Evolutionary conservation across 2,329 filamentous ascomycete genomes (phyloP).

Genomic region (Fusarium newnesense): DNA sequence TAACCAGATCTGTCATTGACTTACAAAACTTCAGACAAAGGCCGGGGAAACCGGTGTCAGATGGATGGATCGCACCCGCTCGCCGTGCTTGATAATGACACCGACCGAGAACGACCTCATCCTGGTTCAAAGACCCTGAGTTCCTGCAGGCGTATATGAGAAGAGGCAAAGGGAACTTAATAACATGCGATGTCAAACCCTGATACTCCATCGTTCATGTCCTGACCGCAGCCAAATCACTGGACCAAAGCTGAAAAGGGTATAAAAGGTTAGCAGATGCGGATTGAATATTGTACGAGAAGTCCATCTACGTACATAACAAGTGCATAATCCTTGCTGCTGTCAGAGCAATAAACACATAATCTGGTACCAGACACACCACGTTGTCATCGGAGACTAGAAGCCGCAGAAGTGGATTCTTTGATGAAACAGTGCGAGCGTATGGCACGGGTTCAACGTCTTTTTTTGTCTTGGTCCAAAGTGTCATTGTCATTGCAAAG

Average conservation of each 20-base stretch:
- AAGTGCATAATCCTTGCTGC: slow-evolving; percentile 14
- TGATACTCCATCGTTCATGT: slow-evolving; percentile 24
- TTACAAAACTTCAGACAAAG: slow-evolving; percentile 4
- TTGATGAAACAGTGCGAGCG: slow-evolving; percentile 16
- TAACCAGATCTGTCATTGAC: slow-evolving; percentile 2
- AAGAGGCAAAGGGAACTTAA: slow-evolving; percentile 23
- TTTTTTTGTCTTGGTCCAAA: slow-evolving; percentile 23
- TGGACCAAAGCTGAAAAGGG: slow-evolving; percentile 23
- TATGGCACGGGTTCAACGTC: slow-evolving; percentile 37
- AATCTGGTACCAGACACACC: slow-evolving; percentile 9
- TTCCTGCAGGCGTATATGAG: slow-evolving; percentile 6
- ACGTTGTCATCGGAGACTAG: slow-evolving; percentile 20
- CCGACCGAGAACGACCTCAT: slow-evolving; percentile 13
- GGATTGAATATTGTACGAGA: slow-evolving; percentile 17
- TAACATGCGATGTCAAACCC: slow-evolving; percentile 29
- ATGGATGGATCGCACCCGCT: slow-evolving; percentile 21
- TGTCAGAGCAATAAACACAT: slow-evolving; percentile 8
- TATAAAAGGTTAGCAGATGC: slow-evolving; percentile 22
- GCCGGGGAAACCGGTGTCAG: slow-evolving; percentile 20
- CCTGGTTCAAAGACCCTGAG: slow-evolving; percentile 20
- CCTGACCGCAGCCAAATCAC: slow-evolving; percentile 14
- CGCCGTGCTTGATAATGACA: slow-evolving; percentile 9
- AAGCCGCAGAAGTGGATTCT: slow-evolving; percentile 31
- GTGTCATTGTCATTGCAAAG: not conserved
- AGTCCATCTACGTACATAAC: slow-evolving; percentile 5